phyloP scores from a whole-genome alignment of 176 grass and related monocot genomes.

The Hordeum vulgare region DNA sequence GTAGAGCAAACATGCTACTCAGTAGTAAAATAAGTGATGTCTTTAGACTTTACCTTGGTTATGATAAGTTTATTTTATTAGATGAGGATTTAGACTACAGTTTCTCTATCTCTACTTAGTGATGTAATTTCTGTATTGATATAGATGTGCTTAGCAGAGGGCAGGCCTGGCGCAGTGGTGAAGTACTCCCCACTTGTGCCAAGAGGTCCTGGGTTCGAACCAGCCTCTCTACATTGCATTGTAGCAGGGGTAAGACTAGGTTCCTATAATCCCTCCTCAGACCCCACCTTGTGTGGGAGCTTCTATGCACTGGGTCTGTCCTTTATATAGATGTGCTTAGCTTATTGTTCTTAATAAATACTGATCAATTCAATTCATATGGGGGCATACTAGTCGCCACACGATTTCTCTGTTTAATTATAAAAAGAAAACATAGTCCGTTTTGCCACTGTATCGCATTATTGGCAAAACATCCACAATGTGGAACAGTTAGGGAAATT shows the following conservation, averaged over 20 bases:
- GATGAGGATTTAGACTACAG: neutral
- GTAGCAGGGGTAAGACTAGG: too few relatives aligned
- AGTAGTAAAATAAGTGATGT: conserved; percentile 2
- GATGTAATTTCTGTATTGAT: neutral
- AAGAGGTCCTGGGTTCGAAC: too few relatives aligned
- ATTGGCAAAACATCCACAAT: neutral
- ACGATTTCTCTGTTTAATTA: neutral
- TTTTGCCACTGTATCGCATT: neutral
- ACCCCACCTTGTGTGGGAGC: too few relatives aligned
- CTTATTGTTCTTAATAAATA: conserved; percentile 1
- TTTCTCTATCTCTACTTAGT: neutral
- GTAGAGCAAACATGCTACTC: conserved; percentile 24
- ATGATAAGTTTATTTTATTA: neutral
- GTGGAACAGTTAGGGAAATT: neutral
- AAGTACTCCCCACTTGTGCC: too few relatives aligned
- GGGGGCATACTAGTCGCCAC: neutral
- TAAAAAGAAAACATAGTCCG: neutral
- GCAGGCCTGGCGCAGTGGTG: too few relatives aligned
- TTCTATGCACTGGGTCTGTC: too few relatives aligned
- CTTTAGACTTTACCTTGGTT: conserved; percentile 9
- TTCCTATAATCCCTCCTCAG: too few relatives aligned
- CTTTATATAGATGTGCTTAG: neutral
- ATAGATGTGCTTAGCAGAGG: too few relatives aligned
- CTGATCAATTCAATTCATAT: neutral
- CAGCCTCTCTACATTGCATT: too few relatives aligned